Base-by-base conservation (phyloP, 768 basidiomycete species). In the Phlebiopsis flavidoalba region DNA sequence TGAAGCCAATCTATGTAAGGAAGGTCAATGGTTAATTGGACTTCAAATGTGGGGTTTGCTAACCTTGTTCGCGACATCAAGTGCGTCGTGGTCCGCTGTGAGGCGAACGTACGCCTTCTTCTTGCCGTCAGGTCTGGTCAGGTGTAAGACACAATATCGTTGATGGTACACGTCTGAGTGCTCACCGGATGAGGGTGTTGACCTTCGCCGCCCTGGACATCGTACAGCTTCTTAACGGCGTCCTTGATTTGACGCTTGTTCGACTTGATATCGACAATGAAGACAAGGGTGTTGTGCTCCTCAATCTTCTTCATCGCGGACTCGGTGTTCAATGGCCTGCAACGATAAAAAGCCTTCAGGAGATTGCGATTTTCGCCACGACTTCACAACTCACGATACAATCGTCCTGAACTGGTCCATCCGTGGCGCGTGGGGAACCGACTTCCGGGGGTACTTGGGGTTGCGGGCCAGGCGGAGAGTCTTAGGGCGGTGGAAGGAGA, bases 221-320 rank as follows among this genome's bases (percentile, higher is more conserved):
- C 95, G 76, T 98, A 98, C 69, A 99, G 76, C 85, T 97, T 97
- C 87, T 98, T 98, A 69, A 99, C 95, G 1, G 97, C 97, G 69
- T 98, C 93, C 86, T 95, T 96, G 81, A 98, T 98, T 77, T 99
- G 94, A 51, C 94, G 87, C 85, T 99, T 99, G 87, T 97, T 99
- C 67, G 93, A 80, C 74, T 86, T 88, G 75, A 98, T 71, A 76
- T 98, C 95, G 57, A 97, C 95, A 63, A 98, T 88, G 82, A 98
- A 99, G 62, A 99, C 97, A 60, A 98, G 85, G 35, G 97, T 99
- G 79, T 99, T 98, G 83, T 98, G 88, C 77, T 98, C 96, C 83
- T 99, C 96, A 60, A 99, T 99, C 86, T 99, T 97, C 86, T 98
- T 96, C 96, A 98, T 98, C 64, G 96, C 95, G 12, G 86, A 89